Conservation (phyloP, 2,329 filamentous ascomycete genomes). For the Ophiostoma sp. region DNA sequence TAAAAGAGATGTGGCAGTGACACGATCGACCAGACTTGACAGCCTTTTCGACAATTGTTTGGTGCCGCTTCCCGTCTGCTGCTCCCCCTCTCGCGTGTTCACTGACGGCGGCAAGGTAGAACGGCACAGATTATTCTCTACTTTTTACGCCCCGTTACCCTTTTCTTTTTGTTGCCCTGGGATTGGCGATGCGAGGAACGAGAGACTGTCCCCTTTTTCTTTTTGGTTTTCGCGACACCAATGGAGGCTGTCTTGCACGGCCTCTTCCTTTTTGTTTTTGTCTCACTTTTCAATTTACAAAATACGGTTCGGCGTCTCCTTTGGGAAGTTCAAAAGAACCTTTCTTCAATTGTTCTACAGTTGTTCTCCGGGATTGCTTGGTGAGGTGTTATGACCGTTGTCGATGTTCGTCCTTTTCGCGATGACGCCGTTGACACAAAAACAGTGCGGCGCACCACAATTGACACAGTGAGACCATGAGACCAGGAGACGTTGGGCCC, state of each 20-base stretch:
- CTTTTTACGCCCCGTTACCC: background rate
- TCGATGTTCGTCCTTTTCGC: background rate
- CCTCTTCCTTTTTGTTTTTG: background rate
- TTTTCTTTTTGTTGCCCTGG: background rate
- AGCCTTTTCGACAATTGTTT: background rate
- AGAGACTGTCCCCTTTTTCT: background rate
- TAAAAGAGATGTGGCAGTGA: background rate
- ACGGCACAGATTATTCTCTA: background rate
- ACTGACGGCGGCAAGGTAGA: background rate
- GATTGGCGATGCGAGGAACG: background rate
- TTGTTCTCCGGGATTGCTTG: background rate
- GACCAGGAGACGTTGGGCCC: background rate
- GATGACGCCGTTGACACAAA: background rate
- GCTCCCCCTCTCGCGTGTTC: constrained; percentile 1
- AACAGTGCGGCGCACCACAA: background rate
- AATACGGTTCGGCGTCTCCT: background rate
- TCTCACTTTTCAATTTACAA: background rate
- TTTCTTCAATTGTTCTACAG: background rate
- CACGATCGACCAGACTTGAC: background rate
- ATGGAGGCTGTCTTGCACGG: background rate
- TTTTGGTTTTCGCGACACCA: background rate
- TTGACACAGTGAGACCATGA: background rate
- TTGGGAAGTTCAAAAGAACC: background rate
- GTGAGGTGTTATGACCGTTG: background rate
- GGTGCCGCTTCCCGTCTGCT: constrained; percentile 4